Percentiles rank a stretch among this genome's conserved stretches.
Evolutionary conservation across 164 flowering plant species (phyloP).

Genomic region (Stephania cephalantha): DNA sequence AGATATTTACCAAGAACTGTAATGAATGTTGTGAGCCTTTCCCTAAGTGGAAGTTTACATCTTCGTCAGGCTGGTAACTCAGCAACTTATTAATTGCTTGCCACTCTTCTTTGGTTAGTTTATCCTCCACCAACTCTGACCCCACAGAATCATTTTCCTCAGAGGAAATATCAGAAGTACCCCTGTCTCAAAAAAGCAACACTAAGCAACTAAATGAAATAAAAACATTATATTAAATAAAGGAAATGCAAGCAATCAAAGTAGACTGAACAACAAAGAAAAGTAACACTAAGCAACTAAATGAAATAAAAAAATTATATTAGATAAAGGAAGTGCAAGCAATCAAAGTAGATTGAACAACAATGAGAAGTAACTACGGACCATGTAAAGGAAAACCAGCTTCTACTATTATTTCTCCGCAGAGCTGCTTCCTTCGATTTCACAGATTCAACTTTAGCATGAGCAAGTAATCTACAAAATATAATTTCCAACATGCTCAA

Average conservation of each 20-base stretch:
- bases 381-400: conserved; percentile 95
- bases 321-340: not conserved
- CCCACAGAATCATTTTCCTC: conserved; percentile 37
- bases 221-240: not conserved
- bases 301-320: not conserved
- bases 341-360: not conserved
- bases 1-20: conserved; percentile 56
- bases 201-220: not conserved
- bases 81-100: conserved; percentile 77
- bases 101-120: conserved; percentile 93
- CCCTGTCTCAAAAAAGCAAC: conserved; percentile 37
- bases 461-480: conserved; percentile 81
- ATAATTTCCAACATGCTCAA: conserved; percentile 10
- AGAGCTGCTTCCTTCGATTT: conserved; percentile 88
- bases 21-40: conserved; percentile 72
- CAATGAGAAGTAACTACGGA: conserved; percentile 25
- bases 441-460: conserved; percentile 91
- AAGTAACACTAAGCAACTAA: not conserved
- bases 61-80: conserved; percentile 87
- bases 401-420: conserved; percentile 45
- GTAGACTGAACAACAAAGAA: not conserved
- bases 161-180: conserved; percentile 37
- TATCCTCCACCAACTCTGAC: conserved; percentile 42
- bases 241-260: not conserved
- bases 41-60: conserved; percentile 39